Base-by-base conservation (phyloP, 2,329 filamentous ascomycete genomes). In the Ophiocordyceps camponoti-floridani region DNA sequence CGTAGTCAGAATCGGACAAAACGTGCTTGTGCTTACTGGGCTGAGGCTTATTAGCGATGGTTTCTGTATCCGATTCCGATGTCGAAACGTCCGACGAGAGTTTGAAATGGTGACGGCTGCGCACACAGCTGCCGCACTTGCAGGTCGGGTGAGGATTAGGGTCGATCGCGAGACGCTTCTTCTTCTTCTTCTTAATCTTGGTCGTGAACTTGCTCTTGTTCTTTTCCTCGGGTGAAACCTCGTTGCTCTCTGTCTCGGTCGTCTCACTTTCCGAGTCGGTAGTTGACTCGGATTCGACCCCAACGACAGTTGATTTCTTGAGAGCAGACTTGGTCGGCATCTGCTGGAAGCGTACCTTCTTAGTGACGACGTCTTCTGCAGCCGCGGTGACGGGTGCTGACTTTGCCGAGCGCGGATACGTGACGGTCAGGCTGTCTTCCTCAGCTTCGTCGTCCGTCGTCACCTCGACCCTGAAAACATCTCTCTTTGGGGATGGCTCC, bases 361-460 rank as follows among this genome's bases (percentile, higher is more conserved):
- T 69, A 28, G 54, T 42, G 26, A 51, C 49, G 13, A 48, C 37
- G 38, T 49, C 28, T 44, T 18, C 31, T 41, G 31, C 46, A 47
- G 14, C 58, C 52, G 4, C 16, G 14, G 1, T 16, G 4, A 16
- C 5, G n/a, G 35, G 5, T 3, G 14, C n/a, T n/a, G n/a, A 16
- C 16, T n/a, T 16, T 9, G 14, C 14, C 14, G 58, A 56, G 44
- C 69, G 65, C 1, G 71, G 70, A 44, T 71, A 70, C 1, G 67
- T 69, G 35, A 75, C 54, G 16, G 56, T 62, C 44, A 74, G 54
- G 3, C 61, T 66, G 44, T 75, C 71, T 26, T 64, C 59, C 8
- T 67, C 64, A n/a, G 62, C 63, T 45, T 72, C 68, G 40, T 74
- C 70, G 48, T 75, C 70, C 11, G 71, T 73, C 13, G 63, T 60